Evolutionary conservation across 1,139 yeast genomes (phyloP), one percentile per base, ranked within the genome.

Genomic region (Suhomyces ambrosiae): DNA sequence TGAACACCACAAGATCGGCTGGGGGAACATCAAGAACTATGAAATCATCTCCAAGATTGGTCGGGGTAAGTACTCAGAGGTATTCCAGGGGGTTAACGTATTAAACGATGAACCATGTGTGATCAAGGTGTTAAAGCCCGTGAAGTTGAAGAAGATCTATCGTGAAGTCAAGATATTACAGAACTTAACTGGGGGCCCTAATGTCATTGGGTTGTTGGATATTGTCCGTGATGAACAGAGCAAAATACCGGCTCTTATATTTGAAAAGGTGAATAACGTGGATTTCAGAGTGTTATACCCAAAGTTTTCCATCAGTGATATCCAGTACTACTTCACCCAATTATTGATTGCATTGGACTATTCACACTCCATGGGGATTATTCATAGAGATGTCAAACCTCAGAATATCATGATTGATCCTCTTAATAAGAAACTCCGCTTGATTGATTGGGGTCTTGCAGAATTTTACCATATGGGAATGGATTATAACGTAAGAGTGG

Each of bases 1-100:
- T 59, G 94, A 84, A 50, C 81, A 80, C 53, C 62, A 78, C 72
- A 69, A 71, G 37, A 82, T 85, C 37, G 74, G 75, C 31, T 85
- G 92, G 92, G 87, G 89, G 7, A 65, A 74, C 27, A 84, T 86
- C 48, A 68, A 76, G 44, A 82, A 85, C 65, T 92, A 92, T 64
- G 99, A 94, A 64, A 88, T 94, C 47, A 80, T 89, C 39, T 77
- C 84, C 48, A 92, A 92, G 62, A 87, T 94, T 35, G 99, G 99
- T 19, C 79, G 98, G 44, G 98, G 99, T 35, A 92, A 92, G 67
- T 94, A 94, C 64, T 86, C 96, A 7, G 99, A 94, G 64, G 99
- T 95, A 27, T 94, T 94, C 61, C 83, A 77, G 65, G 94, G 83
- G 23, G 66, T 76, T 42, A 72, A 75, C 53, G 63, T 68, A 36